Evolutionary conservation across 139 green algal genomes (phyloP).

Genomic region (Tetraselmis striata): DNA sequence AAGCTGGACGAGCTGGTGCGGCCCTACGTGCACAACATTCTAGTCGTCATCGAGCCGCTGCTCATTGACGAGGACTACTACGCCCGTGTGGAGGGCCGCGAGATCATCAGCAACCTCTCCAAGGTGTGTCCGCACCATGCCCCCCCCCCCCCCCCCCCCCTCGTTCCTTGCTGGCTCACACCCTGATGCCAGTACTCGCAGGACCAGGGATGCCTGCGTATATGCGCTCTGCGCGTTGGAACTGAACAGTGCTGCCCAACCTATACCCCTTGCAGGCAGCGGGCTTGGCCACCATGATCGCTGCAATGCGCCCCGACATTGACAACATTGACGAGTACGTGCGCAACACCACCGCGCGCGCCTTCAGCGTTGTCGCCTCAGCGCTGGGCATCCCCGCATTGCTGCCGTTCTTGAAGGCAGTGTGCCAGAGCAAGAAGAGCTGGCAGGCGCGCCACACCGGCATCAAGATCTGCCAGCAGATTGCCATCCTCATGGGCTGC

Average conservation of each 20-base stretch:
- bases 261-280: conserved; percentile 50
- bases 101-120: conserved; percentile 98
- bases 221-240: too few relatives aligned
- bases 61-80: conserved; percentile 99
- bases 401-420: conserved; percentile 97
- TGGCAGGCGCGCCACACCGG: conserved; percentile 97
- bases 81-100: conserved; percentile 84
- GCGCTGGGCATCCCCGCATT: conserved; percentile 94
- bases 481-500: conserved; percentile 95
- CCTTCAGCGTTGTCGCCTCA: conserved; percentile 85
- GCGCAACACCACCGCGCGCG: conserved; percentile 90
- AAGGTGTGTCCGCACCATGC: conserved; percentile 63
- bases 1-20: conserved; percentile 97
- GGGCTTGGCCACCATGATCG: conserved; percentile 93
- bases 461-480: conserved; percentile 99
- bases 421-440: conserved; percentile 94
- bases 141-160: too few relatives aligned
- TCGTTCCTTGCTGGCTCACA: too few relatives aligned
- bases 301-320: conserved; percentile 97
- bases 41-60: conserved; percentile 98
- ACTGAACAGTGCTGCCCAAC: too few relatives aligned
- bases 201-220: too few relatives aligned
- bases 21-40: conserved; percentile 98
- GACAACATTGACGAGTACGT: conserved; percentile 99
- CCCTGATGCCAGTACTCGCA: too few relatives aligned